phyloP scores from a whole-genome alignment of 148 eudicot genomes.

The Rhododendron mucronatum region DNA sequence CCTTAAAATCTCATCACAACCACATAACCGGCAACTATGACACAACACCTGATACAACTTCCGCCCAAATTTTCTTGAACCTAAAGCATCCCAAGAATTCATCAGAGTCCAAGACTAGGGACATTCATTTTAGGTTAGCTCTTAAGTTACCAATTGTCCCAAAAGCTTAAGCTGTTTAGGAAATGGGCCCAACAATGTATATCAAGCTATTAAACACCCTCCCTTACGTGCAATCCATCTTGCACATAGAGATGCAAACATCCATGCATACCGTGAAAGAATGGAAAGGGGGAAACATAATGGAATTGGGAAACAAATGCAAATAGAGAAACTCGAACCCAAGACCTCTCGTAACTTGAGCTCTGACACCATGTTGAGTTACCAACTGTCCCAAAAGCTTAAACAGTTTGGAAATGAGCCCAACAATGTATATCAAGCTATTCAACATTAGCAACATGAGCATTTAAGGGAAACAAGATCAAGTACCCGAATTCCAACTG shows the following conservation, averaged over 20 bases:
- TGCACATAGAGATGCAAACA: not conserved
- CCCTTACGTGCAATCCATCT: not conserved
- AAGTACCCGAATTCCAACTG: conserved; percentile 85
- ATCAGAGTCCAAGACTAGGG: not conserved
- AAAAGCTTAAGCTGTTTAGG: not conserved
- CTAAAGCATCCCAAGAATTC: not conserved
- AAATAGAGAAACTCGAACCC: not conserved
- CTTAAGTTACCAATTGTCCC: not conserved
- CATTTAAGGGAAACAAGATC: conserved; percentile 3
- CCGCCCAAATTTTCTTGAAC: not conserved
- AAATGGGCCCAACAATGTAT: not conserved
- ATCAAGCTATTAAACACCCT: not conserved
- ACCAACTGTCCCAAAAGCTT: not conserved
- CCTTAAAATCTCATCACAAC: not conserved
- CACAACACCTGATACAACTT: not conserved
- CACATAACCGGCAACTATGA: not conserved
- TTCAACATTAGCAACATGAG: not conserved
- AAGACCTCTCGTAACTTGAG: not conserved
- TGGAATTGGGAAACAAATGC: not conserved
- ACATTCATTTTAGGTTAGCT: not conserved
- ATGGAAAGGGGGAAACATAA: not conserved
- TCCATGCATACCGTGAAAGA: not conserved
- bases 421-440: not conserved
- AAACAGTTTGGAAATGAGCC: not conserved
- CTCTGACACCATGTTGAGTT: not conserved